Percentiles rank a stretch among this genome's conserved stretches.
Evolutionary conservation across 805 yeast genomes (phyloP).

Genomic region (Candida broadrunensis): DNA sequence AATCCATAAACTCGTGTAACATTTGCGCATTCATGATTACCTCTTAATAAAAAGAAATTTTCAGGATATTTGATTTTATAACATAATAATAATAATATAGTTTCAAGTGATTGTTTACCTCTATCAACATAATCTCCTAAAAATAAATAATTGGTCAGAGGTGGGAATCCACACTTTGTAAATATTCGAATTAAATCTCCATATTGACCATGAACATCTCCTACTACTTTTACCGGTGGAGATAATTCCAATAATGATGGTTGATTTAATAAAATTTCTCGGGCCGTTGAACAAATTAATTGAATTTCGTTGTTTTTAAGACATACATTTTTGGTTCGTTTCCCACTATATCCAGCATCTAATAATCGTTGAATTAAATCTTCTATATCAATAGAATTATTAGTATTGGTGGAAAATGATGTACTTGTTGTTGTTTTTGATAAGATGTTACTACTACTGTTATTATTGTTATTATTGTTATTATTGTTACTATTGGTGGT

Average conservation of each 20-base stretch:
- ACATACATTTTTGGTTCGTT: constrained; percentile 85
- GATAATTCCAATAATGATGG: constrained; percentile 86
- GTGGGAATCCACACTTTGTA: constrained; percentile 97
- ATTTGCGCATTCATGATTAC: constrained; percentile 97
- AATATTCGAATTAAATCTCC: constrained; percentile 87
- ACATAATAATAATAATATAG: constrained; percentile 81
- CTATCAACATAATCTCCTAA: constrained; percentile 97
- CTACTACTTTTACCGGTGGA: constrained; percentile 84
- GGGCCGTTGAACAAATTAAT: constrained; percentile 77
- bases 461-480: not conserved
- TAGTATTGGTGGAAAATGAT: constrained; percentile 4
- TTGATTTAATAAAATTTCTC: constrained; percentile 86
- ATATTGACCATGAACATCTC: constrained; percentile 97
- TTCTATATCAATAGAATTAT: constrained; percentile 56
- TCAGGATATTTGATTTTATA: constrained; percentile 97
- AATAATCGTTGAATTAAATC: constrained; percentile 85
- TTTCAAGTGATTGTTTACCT: constrained; percentile 94
- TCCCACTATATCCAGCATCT: constrained; percentile 96
- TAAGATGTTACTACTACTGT: constrained; percentile 1
- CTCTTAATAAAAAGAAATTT: constrained; percentile 87
- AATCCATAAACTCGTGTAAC: constrained; percentile 97
- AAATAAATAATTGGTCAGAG: constrained; percentile 85
- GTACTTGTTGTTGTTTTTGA: constrained; percentile 12
- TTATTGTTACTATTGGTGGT: not conserved
- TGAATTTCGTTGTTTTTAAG: constrained; percentile 88